phyloP scores from a whole-genome alignment of 164 flowering plant species.

The Nymphaea colorata region DNA sequence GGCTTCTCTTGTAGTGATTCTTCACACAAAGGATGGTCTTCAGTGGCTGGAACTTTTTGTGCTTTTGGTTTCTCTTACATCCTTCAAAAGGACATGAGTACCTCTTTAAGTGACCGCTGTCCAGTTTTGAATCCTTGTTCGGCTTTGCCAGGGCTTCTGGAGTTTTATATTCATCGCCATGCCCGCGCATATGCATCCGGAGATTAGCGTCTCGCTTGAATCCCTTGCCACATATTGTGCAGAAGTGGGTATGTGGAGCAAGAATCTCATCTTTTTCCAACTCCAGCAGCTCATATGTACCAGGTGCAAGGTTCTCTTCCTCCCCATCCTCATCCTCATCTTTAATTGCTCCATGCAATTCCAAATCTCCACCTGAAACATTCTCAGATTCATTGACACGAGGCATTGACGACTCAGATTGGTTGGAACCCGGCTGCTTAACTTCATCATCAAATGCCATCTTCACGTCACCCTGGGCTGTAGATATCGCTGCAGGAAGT shows the following conservation, averaged over 20 bases:
- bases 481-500: not conserved
- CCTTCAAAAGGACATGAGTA: conserved; percentile 9
- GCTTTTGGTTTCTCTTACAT: conserved; percentile 1
- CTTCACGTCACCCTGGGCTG: not conserved
- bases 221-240: conserved; percentile 9
- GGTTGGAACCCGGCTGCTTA: not conserved
- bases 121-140: conserved; percentile 1
- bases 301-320: not conserved
- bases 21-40: conserved; percentile 8
- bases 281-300: conserved; percentile 1
- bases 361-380: not conserved
- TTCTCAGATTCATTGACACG: not conserved
- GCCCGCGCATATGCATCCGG: conserved; percentile 12
- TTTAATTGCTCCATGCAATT: not conserved
- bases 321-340: conserved; percentile 1
- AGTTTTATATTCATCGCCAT: conserved; percentile 9
- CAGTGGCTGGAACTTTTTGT: conserved; percentile 10
- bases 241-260: conserved; percentile 7
- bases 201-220: conserved; percentile 10
- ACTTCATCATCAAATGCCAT: not conserved
- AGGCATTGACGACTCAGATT: not conserved
- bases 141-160: conserved; percentile 7
- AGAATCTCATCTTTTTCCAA: conserved; percentile 6
- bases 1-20: conserved; percentile 10
- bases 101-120: not conserved